Evolutionary conservation across 2,329 filamentous ascomycete species (phyloP), one percentile per base, ranked within the genome.

Genomic region (Penicillium oxalicum): DNA sequence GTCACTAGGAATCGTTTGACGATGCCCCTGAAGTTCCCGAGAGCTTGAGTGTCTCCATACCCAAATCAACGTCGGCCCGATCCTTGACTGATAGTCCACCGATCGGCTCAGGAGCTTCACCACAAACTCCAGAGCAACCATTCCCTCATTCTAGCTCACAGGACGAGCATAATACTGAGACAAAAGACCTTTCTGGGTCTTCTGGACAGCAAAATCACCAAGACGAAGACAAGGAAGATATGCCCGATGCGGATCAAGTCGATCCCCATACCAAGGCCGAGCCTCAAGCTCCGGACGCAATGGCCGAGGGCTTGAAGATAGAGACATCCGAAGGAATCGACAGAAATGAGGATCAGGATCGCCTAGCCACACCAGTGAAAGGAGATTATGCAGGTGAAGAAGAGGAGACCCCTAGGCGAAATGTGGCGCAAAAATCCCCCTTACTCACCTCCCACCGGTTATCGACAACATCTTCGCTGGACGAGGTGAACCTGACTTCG

Each of bases 1-100:
- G n/a, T 28, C 13, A 5, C 18, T 65, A 88, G 84, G 85, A 91
- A 61, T 80, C 80, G 12, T 95, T 94, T 63, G 88, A 95, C 72
- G 89, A 95, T 75, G 89, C 88, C 47, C 68, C 80, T 77, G 62
- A 75, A 68, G 55, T 66, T 58, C 53, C 64, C 58, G 56, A 62
- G 24, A 63, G 54, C 39, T 58, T 65, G 40, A 59, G 58, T 38
- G 56, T 65, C 46, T 59, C 62, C 34, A 62, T 69, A 24, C 64
- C 66, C 40, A 57, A 61, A 45, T 68, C 62, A 40, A 70, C 74
- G 40, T 83, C 81, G 32, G 74, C 80, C 45, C 80, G 85, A 52
- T 88, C 85, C 26, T 70, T 89, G 50, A 77, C 75, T 42, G 70
- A 72, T 55, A 68, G 69, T 45, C 69, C 70, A 44, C 70, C 69